phyloP scores from a whole-genome alignment of 768 basidiomycete genomes.

The Porpolomopsis calyptriformis region DNA sequence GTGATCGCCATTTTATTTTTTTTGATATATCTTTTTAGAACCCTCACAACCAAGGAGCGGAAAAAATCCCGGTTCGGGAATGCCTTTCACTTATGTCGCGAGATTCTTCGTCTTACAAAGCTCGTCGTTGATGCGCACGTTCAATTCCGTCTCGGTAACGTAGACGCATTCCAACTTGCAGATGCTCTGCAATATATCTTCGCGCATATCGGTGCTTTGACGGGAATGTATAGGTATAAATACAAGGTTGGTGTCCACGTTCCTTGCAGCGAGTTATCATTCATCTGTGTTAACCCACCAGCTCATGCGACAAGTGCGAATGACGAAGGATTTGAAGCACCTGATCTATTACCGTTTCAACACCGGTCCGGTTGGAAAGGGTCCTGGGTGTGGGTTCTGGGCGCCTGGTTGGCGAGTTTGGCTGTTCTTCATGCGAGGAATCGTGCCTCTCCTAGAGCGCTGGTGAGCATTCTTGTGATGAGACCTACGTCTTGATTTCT shows the following conservation, averaged over 20 bases:
- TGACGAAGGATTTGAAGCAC: slow-evolving; percentile 99
- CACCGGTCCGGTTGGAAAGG: slow-evolving; percentile 98
- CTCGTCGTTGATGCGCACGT: slow-evolving; percentile 98
- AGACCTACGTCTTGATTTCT: background rate
- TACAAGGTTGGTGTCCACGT: slow-evolving; percentile 61
- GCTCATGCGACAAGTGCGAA: slow-evolving; percentile 98
- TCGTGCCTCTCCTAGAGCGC: slow-evolving; percentile 92
- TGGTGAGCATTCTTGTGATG: slow-evolving; percentile 41
- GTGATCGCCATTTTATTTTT: background rate
- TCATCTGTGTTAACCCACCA: slow-evolving; percentile 18
- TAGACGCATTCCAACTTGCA: slow-evolving; percentile 98
- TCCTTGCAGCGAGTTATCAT: background rate
- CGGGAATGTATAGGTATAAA: slow-evolving; percentile 99
- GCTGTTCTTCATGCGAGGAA: slow-evolving; percentile 99
- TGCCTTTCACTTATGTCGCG: slow-evolving; percentile 95
- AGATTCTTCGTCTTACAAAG: slow-evolving; percentile 95
- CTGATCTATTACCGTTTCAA: slow-evolving; percentile 98
- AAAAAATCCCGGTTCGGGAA: slow-evolving; percentile 99
- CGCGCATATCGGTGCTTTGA: slow-evolving; percentile 92
- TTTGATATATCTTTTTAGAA: slow-evolving; percentile 37
- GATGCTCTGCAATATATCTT: slow-evolving; percentile 98
- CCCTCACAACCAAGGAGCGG: slow-evolving; percentile 96
- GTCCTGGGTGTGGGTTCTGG: slow-evolving; percentile 99
- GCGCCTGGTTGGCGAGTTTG: slow-evolving; percentile 99
- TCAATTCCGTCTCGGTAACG: slow-evolving; percentile 95